These are phyloP conservation scores for Eimeria acervulina DNA, from an alignment of 169 alveolate genomes.

Conservation along the genomic window DNA sequence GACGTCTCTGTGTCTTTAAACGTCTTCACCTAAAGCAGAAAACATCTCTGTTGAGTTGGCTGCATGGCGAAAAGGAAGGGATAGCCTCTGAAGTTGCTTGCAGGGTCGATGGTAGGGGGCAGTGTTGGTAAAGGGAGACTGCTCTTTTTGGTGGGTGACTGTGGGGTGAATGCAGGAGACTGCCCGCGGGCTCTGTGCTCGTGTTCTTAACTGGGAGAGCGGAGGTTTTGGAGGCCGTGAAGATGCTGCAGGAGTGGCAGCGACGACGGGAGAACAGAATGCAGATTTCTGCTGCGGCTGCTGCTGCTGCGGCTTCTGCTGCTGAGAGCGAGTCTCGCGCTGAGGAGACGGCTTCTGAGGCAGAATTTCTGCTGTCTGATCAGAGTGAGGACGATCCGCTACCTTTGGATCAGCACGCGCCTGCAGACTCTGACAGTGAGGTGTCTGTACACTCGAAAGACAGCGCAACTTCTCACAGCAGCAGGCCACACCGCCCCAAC, in stretches of 20 bases:
- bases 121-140: not conserved
- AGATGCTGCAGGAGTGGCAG: slow-evolving; percentile 89
- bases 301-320: slow-evolving; percentile 73
- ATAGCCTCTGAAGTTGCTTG: not conserved
- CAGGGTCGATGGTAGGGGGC: not conserved
- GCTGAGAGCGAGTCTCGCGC: slow-evolving; percentile 41
- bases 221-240: slow-evolving; percentile 95
- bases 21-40: too few relatives aligned
- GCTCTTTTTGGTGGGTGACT: not conserved
- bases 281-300: slow-evolving; percentile 45
- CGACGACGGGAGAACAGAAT: slow-evolving; percentile 83
- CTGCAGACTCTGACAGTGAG: slow-evolving; percentile 1
- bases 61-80: not conserved
- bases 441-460: slow-evolving; percentile 45
- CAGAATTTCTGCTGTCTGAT: slow-evolving; percentile 48
- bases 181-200: slow-evolving; percentile 99
- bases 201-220: slow-evolving; percentile 98
- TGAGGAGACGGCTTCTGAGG: not conserved
- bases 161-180: slow-evolving; percentile 87
- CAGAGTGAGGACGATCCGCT: slow-evolving; percentile 79
- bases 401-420: slow-evolving; percentile 64
- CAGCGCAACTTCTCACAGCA: slow-evolving; percentile 19
- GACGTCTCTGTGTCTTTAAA: too few relatives aligned
- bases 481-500: not conserved
- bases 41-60: too few relatives aligned